A percentile compares a stretch with the other conserved stretches of the same genome.
phyloP scores from a whole-genome alignment of 306 rosid species.

The Oxytropis ochrocephala region DNA sequence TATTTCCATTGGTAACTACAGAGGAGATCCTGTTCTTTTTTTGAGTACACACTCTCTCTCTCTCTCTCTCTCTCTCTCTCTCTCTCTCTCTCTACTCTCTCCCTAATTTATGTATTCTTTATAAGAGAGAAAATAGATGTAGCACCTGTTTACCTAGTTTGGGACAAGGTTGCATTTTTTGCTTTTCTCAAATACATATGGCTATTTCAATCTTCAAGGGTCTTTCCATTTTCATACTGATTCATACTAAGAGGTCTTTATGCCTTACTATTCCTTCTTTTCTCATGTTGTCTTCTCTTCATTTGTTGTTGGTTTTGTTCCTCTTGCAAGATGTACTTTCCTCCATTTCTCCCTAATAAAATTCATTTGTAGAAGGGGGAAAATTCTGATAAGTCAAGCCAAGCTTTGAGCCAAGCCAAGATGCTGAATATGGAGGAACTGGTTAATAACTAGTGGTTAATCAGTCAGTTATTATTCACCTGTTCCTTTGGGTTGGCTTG shows the following conservation, averaged over 20 bases:
- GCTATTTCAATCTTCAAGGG: constrained; percentile 10
- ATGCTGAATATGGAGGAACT: not conserved
- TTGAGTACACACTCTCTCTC: not conserved
- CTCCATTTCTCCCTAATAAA: not conserved
- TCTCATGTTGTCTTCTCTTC: not conserved
- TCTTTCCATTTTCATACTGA: not conserved
- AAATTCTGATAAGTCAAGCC: not conserved
- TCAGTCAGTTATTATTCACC: not conserved
- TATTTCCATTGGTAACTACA: not conserved
- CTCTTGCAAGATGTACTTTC: not conserved
- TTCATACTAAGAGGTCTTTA: not conserved
- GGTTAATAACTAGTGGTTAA: constrained; percentile 2
- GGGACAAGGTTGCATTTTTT: not conserved
- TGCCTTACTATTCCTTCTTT: constrained; percentile 3
- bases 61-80: not conserved
- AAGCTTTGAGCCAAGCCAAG: constrained; percentile 12
- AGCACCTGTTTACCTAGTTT: not conserved
- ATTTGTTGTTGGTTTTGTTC: not conserved
- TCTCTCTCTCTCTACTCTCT: too few relatives aligned
- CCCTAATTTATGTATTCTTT: not conserved
- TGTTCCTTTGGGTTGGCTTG: constrained; percentile 5
- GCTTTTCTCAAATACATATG: not conserved
- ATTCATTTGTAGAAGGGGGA: not conserved
- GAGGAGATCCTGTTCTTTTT: not conserved
- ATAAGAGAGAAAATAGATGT: not conserved